These are phyloP conservation scores for Neopestalotiopsis sp. DNA, from an alignment of 2,329 filamentous ascomycete genomes.

Conservation along the genomic window DNA sequence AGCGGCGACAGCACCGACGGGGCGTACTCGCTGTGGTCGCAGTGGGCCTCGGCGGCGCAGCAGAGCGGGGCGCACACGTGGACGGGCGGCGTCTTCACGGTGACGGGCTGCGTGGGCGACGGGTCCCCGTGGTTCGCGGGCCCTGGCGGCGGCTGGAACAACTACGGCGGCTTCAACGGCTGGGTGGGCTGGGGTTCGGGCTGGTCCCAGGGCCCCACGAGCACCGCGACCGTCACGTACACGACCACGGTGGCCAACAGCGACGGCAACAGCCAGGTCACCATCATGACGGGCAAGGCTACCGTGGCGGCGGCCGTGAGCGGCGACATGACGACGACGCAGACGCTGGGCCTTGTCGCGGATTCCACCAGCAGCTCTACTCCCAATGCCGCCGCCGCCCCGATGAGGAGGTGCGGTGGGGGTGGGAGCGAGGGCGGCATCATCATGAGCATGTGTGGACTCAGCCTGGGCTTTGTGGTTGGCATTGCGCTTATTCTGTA, in stretches of 20 bases:
- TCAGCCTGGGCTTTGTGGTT: constrained; percentile 34
- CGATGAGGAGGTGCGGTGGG: neutral
- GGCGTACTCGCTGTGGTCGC: constrained; percentile 34
- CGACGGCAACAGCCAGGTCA: constrained; percentile 21
- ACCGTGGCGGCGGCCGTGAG: constrained; percentile 38
- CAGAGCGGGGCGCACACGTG: constrained; percentile 39
- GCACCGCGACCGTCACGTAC: constrained; percentile 41
- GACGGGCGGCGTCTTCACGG: constrained; percentile 45
- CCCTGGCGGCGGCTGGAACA: constrained; percentile 42
- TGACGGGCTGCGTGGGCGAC: constrained; percentile 48
- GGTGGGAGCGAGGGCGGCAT: constrained; percentile 30
- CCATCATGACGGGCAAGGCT: constrained; percentile 34
- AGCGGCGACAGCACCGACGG: constrained; percentile 21
- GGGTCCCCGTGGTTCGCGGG: constrained; percentile 48
- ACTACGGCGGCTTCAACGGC: constrained; percentile 41
- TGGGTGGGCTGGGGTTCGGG: constrained; percentile 48
- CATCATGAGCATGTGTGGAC: constrained; percentile 34
- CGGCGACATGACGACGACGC: constrained; percentile 38
- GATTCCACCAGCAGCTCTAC: constrained; percentile 21
- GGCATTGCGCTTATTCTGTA: constrained; percentile 36
- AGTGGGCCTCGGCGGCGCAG: constrained; percentile 39
- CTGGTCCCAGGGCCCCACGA: constrained; percentile 45
- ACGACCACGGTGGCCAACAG: constrained; percentile 36
- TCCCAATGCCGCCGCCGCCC: constrained; percentile 10
- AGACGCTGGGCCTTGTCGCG: constrained; percentile 28